Evolutionary conservation across 495 filamentous ascomycete species (phyloP).

Genomic region (Cercophora sp.): DNA sequence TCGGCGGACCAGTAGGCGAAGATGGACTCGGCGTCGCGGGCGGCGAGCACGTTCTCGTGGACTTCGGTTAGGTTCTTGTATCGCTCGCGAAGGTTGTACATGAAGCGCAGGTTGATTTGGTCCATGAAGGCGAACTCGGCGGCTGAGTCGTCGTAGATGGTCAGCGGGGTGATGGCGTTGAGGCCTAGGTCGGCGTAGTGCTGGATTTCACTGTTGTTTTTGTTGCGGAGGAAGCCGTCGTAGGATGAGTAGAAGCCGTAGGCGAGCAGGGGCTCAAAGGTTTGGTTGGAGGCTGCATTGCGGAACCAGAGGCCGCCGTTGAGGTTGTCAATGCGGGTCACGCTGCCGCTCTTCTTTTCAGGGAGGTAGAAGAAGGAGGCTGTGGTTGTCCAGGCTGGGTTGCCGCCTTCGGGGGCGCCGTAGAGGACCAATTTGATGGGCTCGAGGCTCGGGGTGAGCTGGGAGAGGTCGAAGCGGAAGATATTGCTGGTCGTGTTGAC

Average conservation of each 20-base stretch:
- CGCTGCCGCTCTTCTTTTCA: slow-evolving; percentile 53
- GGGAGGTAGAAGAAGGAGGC: slow-evolving; percentile 55
- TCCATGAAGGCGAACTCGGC: slow-evolving; percentile 54
- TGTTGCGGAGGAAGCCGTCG: slow-evolving; percentile 48
- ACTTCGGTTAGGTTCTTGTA: slow-evolving; percentile 57
- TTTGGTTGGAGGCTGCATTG: slow-evolving; percentile 29
- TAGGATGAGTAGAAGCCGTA: slow-evolving; percentile 63
- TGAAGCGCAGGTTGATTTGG: slow-evolving; percentile 53
- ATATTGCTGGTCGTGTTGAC: slow-evolving; percentile 47
- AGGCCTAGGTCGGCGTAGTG: slow-evolving; percentile 47
- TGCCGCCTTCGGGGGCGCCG: slow-evolving; percentile 36
- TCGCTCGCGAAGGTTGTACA: slow-evolving; percentile 61
- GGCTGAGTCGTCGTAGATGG: slow-evolving; percentile 36
- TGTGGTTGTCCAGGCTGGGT: slow-evolving; percentile 32
- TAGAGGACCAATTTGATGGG: slow-evolving; percentile 44
- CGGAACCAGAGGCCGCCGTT: slow-evolving; percentile 51
- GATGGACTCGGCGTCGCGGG: slow-evolving; percentile 51
- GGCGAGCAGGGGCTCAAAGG: slow-evolving; percentile 51
- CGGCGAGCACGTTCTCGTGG: slow-evolving; percentile 45
- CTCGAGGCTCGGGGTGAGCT: slow-evolving; percentile 39
- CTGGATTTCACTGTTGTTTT: slow-evolving; percentile 40
- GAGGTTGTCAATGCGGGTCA: slow-evolving; percentile 59
- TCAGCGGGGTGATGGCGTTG: slow-evolving; percentile 40
- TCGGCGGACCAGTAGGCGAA: slow-evolving; percentile 66
- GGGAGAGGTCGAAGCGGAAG: slow-evolving; percentile 44